A percentile compares a stretch with the other conserved stretches of the same genome.
Conservation (phyloP, 1,139 yeast genomes). For the Groenewaldozyma auringiensis region DNA sequence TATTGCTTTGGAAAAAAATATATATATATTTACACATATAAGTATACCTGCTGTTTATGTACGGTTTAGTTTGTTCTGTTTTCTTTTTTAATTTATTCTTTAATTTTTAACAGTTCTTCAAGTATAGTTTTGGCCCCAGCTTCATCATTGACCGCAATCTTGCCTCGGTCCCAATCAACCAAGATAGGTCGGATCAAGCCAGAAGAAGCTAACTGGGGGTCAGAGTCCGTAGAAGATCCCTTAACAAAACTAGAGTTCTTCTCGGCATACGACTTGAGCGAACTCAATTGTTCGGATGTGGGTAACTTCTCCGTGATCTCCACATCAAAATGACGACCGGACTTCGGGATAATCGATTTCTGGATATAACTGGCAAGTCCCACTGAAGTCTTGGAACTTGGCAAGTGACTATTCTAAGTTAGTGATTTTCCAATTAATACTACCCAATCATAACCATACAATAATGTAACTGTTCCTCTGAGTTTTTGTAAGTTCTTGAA, state of each 20-base stretch:
- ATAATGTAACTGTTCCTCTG: slow-evolving; percentile 24
- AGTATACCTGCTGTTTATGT: slow-evolving; percentile 1
- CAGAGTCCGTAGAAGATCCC: not conserved
- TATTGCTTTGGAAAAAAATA: not conserved
- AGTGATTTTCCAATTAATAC: slow-evolving; percentile 12
- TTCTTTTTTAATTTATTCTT: slow-evolving; percentile 1
- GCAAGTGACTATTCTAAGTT: slow-evolving; percentile 19
- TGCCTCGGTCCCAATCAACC: slow-evolving; percentile 32
- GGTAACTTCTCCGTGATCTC: slow-evolving; percentile 29
- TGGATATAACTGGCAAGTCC: slow-evolving; percentile 18
- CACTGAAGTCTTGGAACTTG: slow-evolving; percentile 20
- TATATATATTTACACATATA: slow-evolving; percentile 8
- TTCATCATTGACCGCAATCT: slow-evolving; percentile 33
- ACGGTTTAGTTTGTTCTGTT: not conserved
- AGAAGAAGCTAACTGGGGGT: not conserved
- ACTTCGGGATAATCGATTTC: slow-evolving; percentile 20
- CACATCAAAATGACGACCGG: slow-evolving; percentile 25
- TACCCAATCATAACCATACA: slow-evolving; percentile 18
- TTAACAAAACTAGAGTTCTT: not conserved
- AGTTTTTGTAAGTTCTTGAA: slow-evolving; percentile 22
- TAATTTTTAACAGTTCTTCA: slow-evolving; percentile 18
- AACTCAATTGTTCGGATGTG: slow-evolving; percentile 26
- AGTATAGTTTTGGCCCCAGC: slow-evolving; percentile 33
- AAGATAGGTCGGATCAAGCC: slow-evolving; percentile 28
- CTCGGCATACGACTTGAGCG: slow-evolving; percentile 16